Conservation (phyloP, 768 basidiomycete species). For the Mrakia blollopis region DNA sequence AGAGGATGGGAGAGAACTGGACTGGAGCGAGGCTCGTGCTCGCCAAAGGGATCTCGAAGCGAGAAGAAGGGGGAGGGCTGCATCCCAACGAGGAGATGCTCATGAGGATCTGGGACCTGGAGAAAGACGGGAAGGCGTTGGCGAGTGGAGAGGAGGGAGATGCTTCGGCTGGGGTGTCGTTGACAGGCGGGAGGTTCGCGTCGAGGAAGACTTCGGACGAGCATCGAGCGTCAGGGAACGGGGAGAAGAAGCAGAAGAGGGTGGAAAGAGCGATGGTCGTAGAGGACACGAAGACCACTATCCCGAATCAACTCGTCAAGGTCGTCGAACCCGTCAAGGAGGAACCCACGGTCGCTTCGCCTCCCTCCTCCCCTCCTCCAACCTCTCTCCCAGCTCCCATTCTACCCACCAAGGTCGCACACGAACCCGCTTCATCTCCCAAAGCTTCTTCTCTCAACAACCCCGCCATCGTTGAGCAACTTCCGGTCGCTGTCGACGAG, state of each 20-base stretch:
- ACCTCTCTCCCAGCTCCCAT: not conserved
- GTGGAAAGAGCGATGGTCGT: not conserved
- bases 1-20: conserved; percentile 50
- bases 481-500: not conserved
- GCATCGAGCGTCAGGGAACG: not conserved
- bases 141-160: not conserved
- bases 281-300: not conserved
- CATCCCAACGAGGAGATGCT: conserved; percentile 95
- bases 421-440: not conserved
- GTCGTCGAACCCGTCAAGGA: too few species aligned
- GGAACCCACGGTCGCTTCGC: too few species aligned
- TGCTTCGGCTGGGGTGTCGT: not conserved
- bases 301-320: not conserved
- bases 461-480: not conserved
- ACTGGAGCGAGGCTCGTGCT: not conserved
- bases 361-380: not conserved
- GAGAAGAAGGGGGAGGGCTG: conserved; percentile 40
- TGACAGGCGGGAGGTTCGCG: not conserved
- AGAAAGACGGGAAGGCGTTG: conserved; percentile 40
- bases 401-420: not conserved
- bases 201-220: not conserved
- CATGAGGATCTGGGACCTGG: conserved; percentile 83
- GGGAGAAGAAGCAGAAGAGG: not conserved
- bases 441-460: not conserved
- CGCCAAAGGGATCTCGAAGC: not conserved